Conservation (phyloP, 768 basidiomycete genomes). For the Boletus pseudo-olivaceus region DNA sequence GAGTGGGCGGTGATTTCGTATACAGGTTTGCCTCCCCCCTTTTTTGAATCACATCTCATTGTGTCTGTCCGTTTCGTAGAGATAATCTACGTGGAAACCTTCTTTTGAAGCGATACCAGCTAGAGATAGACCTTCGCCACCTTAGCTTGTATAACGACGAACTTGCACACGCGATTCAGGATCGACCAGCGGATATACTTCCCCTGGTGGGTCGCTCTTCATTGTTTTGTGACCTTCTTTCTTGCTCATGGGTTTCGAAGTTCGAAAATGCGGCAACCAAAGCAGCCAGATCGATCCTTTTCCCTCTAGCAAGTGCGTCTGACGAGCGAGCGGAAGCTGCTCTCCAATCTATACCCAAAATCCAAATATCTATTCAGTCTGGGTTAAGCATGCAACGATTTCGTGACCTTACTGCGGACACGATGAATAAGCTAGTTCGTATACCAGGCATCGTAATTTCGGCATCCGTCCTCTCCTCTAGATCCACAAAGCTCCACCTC, state of each 20-base stretch:
- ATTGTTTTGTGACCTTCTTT: not conserved
- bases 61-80: slow-evolving; percentile 31
- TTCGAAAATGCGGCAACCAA: slow-evolving; percentile 90
- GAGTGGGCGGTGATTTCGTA: slow-evolving; percentile 86
- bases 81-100: slow-evolving; percentile 90
- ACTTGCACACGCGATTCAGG: slow-evolving; percentile 86
- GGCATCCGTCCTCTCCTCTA: slow-evolving; percentile 87
- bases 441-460: slow-evolving; percentile 98
- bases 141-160: slow-evolving; percentile 88
- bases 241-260: slow-evolving; percentile 37
- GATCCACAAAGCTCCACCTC: slow-evolving; percentile 87
- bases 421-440: slow-evolving; percentile 93
- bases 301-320: slow-evolving; percentile 64
- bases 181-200: slow-evolving; percentile 82
- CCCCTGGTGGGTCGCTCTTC: slow-evolving; percentile 60
- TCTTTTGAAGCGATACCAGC: slow-evolving; percentile 79
- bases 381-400: slow-evolving; percentile 92
- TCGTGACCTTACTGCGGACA: slow-evolving; percentile 89
- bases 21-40: slow-evolving; percentile 62
- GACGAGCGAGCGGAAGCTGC: slow-evolving; percentile 45
- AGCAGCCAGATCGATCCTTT: slow-evolving; percentile 79
- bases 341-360: slow-evolving; percentile 53
- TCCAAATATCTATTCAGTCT: slow-evolving; percentile 88
- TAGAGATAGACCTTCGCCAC: slow-evolving; percentile 83
- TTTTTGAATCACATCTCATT: not conserved